phyloP scores from a whole-genome alignment of 768 basidiomycete species.

The Rickenella mellea region DNA sequence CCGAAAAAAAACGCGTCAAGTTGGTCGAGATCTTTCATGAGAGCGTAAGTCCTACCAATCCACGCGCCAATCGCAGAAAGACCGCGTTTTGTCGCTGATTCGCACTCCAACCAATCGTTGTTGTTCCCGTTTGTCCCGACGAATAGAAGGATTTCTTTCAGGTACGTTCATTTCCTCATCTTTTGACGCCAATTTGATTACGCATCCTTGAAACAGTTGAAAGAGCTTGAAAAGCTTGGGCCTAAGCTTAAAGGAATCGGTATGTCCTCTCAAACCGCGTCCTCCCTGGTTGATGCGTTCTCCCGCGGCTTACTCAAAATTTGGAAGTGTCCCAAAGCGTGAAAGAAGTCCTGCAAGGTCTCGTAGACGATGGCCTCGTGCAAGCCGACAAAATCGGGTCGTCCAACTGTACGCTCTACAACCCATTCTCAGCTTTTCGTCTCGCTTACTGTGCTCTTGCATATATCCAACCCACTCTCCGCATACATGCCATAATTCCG shows the following conservation, averaged over 20 bases:
- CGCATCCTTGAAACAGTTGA: constrained; percentile 41
- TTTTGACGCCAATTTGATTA: neutral
- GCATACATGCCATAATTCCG: too few species aligned
- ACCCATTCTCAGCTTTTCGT: constrained; percentile 3
- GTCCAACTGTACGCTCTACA: constrained; percentile 71
- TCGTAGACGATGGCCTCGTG: constrained; percentile 82
- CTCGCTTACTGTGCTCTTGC: constrained; percentile 15
- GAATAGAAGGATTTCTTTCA: constrained; percentile 77
- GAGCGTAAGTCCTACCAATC: constrained; percentile 39
- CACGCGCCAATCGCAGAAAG: too few species aligned
- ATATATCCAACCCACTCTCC: constrained; percentile 12
- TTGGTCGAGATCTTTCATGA: constrained; percentile 92
- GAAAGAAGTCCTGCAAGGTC: constrained; percentile 82
- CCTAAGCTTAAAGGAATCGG: constrained; percentile 89
- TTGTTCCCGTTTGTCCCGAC: neutral
- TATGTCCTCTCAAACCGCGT: constrained; percentile 19
- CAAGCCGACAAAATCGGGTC: constrained; percentile 90
- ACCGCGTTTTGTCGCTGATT: neutral
- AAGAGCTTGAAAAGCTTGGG: constrained; percentile 85
- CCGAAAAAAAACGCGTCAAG: constrained; percentile 84
- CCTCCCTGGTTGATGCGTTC: neutral
- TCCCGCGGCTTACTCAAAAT: neutral
- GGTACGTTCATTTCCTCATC: constrained; percentile 20
- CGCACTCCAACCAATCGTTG: neutral
- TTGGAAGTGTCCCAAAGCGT: constrained; percentile 75